Evolutionary conservation across 75 land plant species (phyloP), one percentile per base, ranked within the genome.

Genomic region (Pinus tabuliformis): DNA sequence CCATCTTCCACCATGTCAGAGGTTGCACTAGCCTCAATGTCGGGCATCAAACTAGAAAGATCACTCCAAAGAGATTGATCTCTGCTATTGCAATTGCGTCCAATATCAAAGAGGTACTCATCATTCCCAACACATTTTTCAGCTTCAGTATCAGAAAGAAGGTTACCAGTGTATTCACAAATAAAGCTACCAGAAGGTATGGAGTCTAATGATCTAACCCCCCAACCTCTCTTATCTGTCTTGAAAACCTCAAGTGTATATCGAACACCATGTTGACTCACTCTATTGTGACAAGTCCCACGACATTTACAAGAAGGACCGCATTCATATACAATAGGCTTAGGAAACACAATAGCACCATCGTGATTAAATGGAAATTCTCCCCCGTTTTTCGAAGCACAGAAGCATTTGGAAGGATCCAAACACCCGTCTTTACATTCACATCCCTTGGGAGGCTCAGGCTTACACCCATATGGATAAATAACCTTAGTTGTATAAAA

Each of bases 21-120:
- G 2, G 21, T 6, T 56, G 75, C 28, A 75, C 39, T 45, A 17
- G 74, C 20, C 26, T 65, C 73, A 21, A 57, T 13, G 16, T 77
- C 70, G 45, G 78, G 81, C 49, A 81, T 72, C 24, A 86, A 56
- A 45, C 21, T 52, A 22, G 89, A 75, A 4, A 84, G 66, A 20
- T 76, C 89, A 39, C 79, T 80, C 81, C 83, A 82, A 14, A 81
- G 85, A 20, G 62, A 62, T 63, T 74, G 64, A 36, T 89, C 86
- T 56, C 75, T 82, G 24, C 80, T 78, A 73, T 82, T 89, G 37
- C 45, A 24, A 14, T 81, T 62, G 4, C 83, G 74, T 12, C 92
- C 91, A 76, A 92, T 68, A 77, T 81, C 80, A 26, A 75, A 49
- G 42, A 79, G 75, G 66, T 75, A 78, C 39, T 62, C 80, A 28